These are phyloP conservation scores for Hypomyces perniciosus DNA, from an alignment of 2,329 filamentous ascomycete genomes.

Conservation along the genomic window DNA sequence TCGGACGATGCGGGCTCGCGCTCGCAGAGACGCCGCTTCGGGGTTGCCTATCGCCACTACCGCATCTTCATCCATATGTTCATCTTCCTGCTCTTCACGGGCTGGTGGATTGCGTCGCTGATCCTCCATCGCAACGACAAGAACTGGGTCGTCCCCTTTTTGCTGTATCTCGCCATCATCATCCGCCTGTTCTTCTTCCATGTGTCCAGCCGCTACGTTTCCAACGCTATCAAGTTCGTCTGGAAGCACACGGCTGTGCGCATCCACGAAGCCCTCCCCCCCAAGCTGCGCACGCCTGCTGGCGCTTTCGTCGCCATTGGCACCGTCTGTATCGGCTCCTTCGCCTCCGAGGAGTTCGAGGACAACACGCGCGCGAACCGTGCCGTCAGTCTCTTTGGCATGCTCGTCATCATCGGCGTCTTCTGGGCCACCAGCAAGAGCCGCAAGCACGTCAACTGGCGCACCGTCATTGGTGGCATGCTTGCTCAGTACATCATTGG, in stretches of 20 bases:
- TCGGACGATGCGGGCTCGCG: slow-evolving; percentile 17
- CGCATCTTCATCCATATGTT: slow-evolving; percentile 42
- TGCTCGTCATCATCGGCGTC: slow-evolving; percentile 60
- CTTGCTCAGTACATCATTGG: slow-evolving; percentile 82
- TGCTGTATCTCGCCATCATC: slow-evolving; percentile 69
- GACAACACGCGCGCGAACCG: slow-evolving; percentile 79
- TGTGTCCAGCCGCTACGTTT: slow-evolving; percentile 61
- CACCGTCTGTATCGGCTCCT: slow-evolving; percentile 71
- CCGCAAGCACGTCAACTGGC: slow-evolving; percentile 60
- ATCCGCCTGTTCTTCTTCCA: slow-evolving; percentile 71
- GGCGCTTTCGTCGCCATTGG: slow-evolving; percentile 60
- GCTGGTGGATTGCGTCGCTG: slow-evolving; percentile 73
- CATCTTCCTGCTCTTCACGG: slow-evolving; percentile 40
- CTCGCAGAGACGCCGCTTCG: slow-evolving; percentile 18
- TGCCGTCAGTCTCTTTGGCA: slow-evolving; percentile 72
- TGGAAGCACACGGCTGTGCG: slow-evolving; percentile 62
- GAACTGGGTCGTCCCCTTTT: slow-evolving; percentile 80
- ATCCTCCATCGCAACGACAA: slow-evolving; percentile 64
- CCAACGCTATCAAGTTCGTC: slow-evolving; percentile 57
- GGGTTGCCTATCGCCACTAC: slow-evolving; percentile 38
- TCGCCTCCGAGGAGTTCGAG: slow-evolving; percentile 62
- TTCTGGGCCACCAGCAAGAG: slow-evolving; percentile 69
- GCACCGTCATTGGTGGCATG: slow-evolving; percentile 84
- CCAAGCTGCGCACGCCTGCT: slow-evolving; percentile 55
- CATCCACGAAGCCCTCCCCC: slow-evolving; percentile 57